Percentiles rank a stretch among this genome's conserved stretches.
Conservation (phyloP, 495 filamentous ascomycete genomes). For the Aspergillus diversus region DNA sequence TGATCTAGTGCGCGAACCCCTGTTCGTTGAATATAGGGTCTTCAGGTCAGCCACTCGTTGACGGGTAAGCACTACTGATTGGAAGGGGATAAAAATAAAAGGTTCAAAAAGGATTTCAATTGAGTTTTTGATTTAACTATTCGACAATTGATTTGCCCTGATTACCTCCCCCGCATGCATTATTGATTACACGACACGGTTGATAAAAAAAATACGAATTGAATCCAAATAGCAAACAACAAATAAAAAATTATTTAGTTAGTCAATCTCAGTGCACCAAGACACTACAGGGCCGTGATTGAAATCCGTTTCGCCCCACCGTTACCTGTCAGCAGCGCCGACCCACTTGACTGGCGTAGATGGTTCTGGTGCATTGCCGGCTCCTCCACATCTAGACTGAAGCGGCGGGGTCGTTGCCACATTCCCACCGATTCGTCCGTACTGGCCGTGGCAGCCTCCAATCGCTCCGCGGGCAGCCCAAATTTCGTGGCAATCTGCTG, state of each 20-base stretch:
- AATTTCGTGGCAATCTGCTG: slow-evolving; percentile 39
- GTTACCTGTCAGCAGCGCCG: slow-evolving; percentile 36
- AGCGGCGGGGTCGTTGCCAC: slow-evolving; percentile 45
- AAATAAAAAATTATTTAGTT: background rate
- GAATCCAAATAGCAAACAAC: background rate
- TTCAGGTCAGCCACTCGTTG: too few relatives aligned
- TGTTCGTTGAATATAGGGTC: too few relatives aligned
- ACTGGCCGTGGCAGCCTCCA: slow-evolving; percentile 26
- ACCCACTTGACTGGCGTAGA: slow-evolving; percentile 42
- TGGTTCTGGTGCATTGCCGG: slow-evolving; percentile 41
- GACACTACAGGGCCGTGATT: slow-evolving; percentile 26
- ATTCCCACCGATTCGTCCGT: slow-evolving; percentile 36
- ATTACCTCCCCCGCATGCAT: background rate
- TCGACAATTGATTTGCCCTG: too few relatives aligned
- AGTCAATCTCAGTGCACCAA: background rate
- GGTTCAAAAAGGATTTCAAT: background rate
- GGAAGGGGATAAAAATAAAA: too few relatives aligned
- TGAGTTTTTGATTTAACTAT: background rate
- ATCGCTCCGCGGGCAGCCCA: slow-evolving; percentile 32
- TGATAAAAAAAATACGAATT: background rate
- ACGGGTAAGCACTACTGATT: too few relatives aligned
- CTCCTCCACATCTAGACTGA: slow-evolving; percentile 46
- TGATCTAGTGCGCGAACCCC: too few relatives aligned
- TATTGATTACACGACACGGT: background rate
- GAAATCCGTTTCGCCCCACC: slow-evolving; percentile 32